phyloP scores from a whole-genome alignment of 2,329 filamentous ascomycete genomes.

The Rutstroemia sp. region DNA sequence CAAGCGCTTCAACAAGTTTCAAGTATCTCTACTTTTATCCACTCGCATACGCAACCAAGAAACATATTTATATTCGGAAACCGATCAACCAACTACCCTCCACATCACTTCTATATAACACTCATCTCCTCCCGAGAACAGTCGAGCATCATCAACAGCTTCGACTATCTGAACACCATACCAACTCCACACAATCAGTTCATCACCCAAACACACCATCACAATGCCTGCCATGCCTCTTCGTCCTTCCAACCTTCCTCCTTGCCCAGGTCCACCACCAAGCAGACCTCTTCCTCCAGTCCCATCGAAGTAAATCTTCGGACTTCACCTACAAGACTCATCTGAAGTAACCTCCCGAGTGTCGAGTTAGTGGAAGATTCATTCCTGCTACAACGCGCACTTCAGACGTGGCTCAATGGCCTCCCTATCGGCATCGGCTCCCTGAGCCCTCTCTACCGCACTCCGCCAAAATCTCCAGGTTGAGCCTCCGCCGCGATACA shows the following conservation, averaged over 20 bases:
- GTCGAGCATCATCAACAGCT: conserved; percentile 5
- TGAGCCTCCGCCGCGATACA: not conserved
- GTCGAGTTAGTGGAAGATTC: not conserved
- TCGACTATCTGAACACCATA: not conserved
- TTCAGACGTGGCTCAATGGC: not conserved
- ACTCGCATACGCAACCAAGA: not conserved
- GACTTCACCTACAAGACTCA: not conserved
- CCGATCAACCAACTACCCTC: not conserved
- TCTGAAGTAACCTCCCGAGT: not conserved
- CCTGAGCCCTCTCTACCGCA: not conserved
- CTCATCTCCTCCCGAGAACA: not conserved
- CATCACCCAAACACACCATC: conserved; percentile 9
- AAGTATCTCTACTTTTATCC: not conserved
- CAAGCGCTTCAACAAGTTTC: conserved; percentile 8
- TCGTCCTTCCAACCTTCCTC: conserved; percentile 53
- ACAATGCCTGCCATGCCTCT: conserved; percentile 41
- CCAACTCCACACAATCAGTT: not conserved
- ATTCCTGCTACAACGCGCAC: not conserved
- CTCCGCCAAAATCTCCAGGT: not conserved
- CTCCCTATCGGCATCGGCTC: not conserved
- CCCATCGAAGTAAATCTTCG: conserved; percentile 39
- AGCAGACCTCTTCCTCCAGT: conserved; percentile 56
- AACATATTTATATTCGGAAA: conserved; percentile 6
- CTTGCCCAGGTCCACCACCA: conserved; percentile 57
- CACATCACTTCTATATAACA: conserved; percentile 7